These are phyloP conservation scores for Dactylellina haptotyla DNA, from an alignment of 2,329 filamentous ascomycete genomes.

Conservation along the genomic window DNA sequence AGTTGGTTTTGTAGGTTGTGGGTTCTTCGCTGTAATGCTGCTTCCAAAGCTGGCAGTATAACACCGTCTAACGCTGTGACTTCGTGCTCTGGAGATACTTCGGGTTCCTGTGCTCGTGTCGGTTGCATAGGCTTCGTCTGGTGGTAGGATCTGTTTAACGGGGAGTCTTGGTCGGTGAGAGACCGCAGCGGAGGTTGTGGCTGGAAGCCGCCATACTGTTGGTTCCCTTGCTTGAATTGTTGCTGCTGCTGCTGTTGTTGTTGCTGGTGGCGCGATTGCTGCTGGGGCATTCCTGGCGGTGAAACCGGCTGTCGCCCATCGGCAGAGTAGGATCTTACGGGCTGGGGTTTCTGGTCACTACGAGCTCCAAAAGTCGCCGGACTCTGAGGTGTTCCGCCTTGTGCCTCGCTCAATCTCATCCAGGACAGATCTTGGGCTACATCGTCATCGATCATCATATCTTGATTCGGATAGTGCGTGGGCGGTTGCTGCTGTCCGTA, in stretches of 20 bases:
- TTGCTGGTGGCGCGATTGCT: constrained; percentile 27
- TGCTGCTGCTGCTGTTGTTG: constrained; percentile 44
- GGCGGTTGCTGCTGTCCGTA: constrained; percentile 54
- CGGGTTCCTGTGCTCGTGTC: constrained; percentile 27
- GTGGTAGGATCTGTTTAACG: constrained; percentile 42
- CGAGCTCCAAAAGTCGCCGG: constrained; percentile 40
- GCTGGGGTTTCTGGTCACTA: constrained; percentile 45
- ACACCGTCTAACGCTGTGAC: constrained; percentile 89
- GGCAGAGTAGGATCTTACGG: constrained; percentile 48
- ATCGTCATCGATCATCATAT: constrained; percentile 58
- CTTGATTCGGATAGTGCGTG: constrained; percentile 37
- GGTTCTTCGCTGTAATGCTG: constrained; percentile 82
- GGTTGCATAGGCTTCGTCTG: constrained; percentile 41
- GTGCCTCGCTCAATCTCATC: constrained; percentile 58
- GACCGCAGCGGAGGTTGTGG: constrained; percentile 43
- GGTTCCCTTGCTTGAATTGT: constrained; percentile 44
- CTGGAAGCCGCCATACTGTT: constrained; percentile 49
- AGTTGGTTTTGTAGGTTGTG: constrained; percentile 66
- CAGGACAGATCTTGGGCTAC: constrained; percentile 60
- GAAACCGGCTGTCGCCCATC: constrained; percentile 41
- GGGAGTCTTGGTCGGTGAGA: constrained; percentile 46
- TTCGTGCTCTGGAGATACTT: constrained; percentile 66
- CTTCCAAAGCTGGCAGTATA: constrained; percentile 89
- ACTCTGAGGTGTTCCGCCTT: constrained; percentile 25
- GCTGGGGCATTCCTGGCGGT: constrained; percentile 41